A percentile compares a stretch with the other conserved stretches of the same genome.
phyloP scores from a whole-genome alignment of 2,329 filamentous ascomycete genomes.

The Lachnellula subtilissima region DNA sequence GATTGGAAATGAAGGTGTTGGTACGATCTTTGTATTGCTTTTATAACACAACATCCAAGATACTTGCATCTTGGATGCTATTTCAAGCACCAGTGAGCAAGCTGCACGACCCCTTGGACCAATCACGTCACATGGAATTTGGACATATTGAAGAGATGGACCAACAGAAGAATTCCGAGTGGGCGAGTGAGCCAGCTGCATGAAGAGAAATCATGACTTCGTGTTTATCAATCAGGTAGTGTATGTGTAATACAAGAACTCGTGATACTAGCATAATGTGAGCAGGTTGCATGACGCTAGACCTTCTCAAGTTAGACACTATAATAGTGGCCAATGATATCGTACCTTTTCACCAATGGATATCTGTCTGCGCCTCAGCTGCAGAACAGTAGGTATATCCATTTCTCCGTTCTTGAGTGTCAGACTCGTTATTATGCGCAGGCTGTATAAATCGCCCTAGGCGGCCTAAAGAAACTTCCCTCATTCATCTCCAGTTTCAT shows the following conservation, averaged over 20 bases:
- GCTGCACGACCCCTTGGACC: constrained; percentile 16
- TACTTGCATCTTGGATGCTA: constrained; percentile 10
- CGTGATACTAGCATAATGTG: constrained; percentile 19
- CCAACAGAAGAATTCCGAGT: constrained; percentile 10
- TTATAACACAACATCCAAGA: constrained; percentile 15
- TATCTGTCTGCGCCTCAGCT: constrained; percentile 1
- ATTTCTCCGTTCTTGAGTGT: constrained; percentile 7
- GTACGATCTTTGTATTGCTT: constrained; percentile 25
- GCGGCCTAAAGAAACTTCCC: background rate
- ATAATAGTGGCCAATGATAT: constrained; percentile 3
- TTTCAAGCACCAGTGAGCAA: constrained; percentile 12
- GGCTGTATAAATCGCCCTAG: constrained; percentile 11
- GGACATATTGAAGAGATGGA: constrained; percentile 12
- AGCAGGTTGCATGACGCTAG: constrained; percentile 36
- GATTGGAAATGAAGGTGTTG: constrained; percentile 13
- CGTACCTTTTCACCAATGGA: constrained; percentile 3
- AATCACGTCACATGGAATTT: background rate
- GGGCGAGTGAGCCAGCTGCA: constrained; percentile 28
- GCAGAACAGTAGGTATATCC: constrained; percentile 3
- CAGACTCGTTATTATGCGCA: constrained; percentile 15
- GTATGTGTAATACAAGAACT: background rate
- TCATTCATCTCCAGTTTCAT: constrained; percentile 10
- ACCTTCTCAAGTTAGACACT: constrained; percentile 11
- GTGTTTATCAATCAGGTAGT: constrained; percentile 3
- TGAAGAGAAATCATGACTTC: constrained; percentile 15